Base-by-base conservation (phyloP, 192 early-diverging fungal species). In the Mortierella claussenii region DNA sequence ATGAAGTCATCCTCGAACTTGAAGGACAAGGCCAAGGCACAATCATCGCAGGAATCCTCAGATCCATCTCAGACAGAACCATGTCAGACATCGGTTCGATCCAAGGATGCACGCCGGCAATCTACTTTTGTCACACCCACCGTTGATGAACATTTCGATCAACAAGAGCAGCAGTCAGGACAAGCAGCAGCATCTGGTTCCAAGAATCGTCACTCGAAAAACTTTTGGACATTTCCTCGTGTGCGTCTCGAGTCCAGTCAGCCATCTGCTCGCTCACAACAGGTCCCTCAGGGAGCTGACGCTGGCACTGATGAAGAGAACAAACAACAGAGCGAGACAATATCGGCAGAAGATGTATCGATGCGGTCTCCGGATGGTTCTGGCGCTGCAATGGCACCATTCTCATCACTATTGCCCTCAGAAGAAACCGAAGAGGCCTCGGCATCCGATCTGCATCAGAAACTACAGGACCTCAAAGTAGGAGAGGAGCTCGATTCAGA, bases 1-100 rank as follows among this genome's bases (percentile, higher is more conserved):
- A 76, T 76, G 27, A 60, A 57, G 46, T 76, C 73, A 0, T 67
- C 73, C 1, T 76, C 73, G 10, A 76, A 76, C 28, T 37, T 76
- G 8, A 51, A 60, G 12, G 69, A 71, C 17, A 55, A 31, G 44
- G 46, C 30, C 40, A 66, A 62, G 28, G 52, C 31, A 9, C 62
- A 45, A 0, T 23, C 7, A 40, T 10, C 31, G 2, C 44, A 37
- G 28, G 54, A 55, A 0, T 55, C 68, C 3, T 53, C 49, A 1
- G 24, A 33, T 26, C 13, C 47, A 37, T 8, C 51, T 9, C n/a
- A 30, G 10, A 21, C 17, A 3, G n/a, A n/a, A n/a, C n/a, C n/a
- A n/a, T n/a, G n/a, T n/a, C n/a, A n/a, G n/a, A n/a, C n/a, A n/a
- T n/a, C n/a, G n/a, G n/a, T n/a, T n/a, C n/a, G n/a, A n/a, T n/a